Conservation (phyloP, 1,284 basidiomycete genomes). For the Cryptococcus maquisensis region DNA sequence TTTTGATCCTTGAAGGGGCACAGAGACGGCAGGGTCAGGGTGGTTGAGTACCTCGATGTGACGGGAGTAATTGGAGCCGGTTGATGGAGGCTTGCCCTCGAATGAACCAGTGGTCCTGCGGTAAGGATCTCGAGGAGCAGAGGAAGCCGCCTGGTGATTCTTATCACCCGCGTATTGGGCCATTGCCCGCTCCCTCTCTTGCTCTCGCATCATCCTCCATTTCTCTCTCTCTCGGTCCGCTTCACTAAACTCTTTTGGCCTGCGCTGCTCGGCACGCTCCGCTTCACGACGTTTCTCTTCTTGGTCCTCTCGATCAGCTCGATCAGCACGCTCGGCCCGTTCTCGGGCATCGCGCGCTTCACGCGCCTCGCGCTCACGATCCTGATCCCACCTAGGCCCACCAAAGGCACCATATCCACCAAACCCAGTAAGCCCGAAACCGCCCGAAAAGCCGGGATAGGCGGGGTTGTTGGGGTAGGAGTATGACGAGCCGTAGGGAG, state of each 20-base stretch:
- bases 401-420: constrained; percentile 15
- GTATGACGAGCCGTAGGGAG: constrained; percentile 4
- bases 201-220: constrained; percentile 6
- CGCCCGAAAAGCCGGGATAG: constrained; percentile 10
- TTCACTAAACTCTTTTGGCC: too few relatives aligned
- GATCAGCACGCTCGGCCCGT: background rate
- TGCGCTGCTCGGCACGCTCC: constrained; percentile 9
- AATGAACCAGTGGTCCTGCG: constrained; percentile 7
- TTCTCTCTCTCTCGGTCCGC: constrained; percentile 1
- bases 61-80: constrained; percentile 15
- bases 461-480: background rate
- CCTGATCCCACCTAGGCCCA: constrained; percentile 15
- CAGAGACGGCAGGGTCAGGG: constrained; percentile 13
- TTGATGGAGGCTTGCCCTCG: constrained; percentile 1
- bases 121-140: constrained; percentile 14
- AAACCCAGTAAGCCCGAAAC: constrained; percentile 15
- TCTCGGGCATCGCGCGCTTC: constrained; percentile 5
- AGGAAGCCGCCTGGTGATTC: background rate
- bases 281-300: constrained; percentile 7
- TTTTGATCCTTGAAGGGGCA: background rate
- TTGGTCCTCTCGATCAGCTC: constrained; percentile 4
- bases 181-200: constrained; percentile 7
- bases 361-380: constrained; percentile 11
- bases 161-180: too few relatives aligned
- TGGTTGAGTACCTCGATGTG: constrained; percentile 38